Percentiles rank a stretch among this genome's conserved stretches.
These are phyloP conservation scores for Poronia punctata DNA, from an alignment of 495 filamentous ascomycete genomes.

Conservation along the genomic window DNA sequence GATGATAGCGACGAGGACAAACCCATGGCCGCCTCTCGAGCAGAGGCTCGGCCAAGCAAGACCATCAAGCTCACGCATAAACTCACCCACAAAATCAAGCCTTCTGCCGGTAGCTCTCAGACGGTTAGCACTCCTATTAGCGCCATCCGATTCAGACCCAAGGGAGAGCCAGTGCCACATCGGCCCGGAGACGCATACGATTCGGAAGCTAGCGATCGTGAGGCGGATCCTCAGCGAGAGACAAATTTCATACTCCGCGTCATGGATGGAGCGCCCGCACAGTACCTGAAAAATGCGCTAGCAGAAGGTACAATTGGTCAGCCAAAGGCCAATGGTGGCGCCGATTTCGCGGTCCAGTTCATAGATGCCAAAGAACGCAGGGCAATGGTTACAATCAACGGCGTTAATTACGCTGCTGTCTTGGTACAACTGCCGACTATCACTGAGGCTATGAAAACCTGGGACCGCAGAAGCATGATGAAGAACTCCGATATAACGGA, in stretches of 20 bases:
- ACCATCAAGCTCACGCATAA: conserved; percentile 28
- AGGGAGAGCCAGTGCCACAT: conserved; percentile 55
- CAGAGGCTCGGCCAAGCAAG: conserved; percentile 25
- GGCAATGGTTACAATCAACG: conserved; percentile 61
- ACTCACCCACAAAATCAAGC: conserved; percentile 16
- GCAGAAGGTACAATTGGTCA: conserved; percentile 66
- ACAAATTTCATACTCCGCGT: conserved; percentile 86
- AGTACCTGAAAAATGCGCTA: conserved; percentile 67
- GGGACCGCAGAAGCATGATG: conserved; percentile 86
- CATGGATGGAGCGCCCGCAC: conserved; percentile 75
- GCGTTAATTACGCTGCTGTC: conserved; percentile 66
- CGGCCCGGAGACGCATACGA: conserved; percentile 84
- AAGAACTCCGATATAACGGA: conserved; percentile 93
- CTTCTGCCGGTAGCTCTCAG: conserved; percentile 3
- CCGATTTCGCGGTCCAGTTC: conserved; percentile 72
- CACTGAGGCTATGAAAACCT: conserved; percentile 92
- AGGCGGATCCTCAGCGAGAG: conserved; percentile 79
- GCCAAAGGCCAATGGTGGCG: conserved; percentile 50
- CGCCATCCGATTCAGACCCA: conserved; percentile 46
- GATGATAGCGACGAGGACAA: conserved; percentile 40
- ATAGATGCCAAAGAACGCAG: conserved; percentile 68
- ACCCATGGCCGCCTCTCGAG: conserved; percentile 20
- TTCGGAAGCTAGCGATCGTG: conserved; percentile 88
- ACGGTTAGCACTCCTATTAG: conserved; percentile 26
- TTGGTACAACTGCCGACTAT: conserved; percentile 88